A percentile compares a stretch with the other conserved stretches of the same genome.
Evolutionary conservation across 495 filamentous ascomycete genomes (phyloP).

Genomic region (Hypoxylon cercidicola): DNA sequence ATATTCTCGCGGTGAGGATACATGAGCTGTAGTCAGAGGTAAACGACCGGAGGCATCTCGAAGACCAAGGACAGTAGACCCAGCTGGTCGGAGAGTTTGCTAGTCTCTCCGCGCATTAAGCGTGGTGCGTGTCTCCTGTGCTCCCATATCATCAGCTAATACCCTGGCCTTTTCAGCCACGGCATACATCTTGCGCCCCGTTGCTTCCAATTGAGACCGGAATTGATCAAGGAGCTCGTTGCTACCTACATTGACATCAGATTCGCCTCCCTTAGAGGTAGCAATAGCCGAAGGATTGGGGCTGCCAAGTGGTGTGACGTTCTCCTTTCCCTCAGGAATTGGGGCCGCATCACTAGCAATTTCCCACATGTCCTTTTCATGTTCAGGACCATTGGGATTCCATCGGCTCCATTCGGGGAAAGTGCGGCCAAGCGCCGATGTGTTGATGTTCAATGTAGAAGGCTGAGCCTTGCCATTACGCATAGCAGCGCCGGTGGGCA

Average conservation of each 20-base stretch:
- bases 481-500: constrained; percentile 31
- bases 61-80: background rate
- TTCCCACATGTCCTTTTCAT: constrained; percentile 36
- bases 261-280: constrained; percentile 28
- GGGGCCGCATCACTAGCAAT: constrained; percentile 27
- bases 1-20: background rate
- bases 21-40: background rate
- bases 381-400: constrained; percentile 36
- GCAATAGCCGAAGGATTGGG: constrained; percentile 24
- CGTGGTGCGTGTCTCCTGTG: constrained; percentile 3
- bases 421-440: constrained; percentile 68
- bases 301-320: constrained; percentile 47
- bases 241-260: constrained; percentile 25
- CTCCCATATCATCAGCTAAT: background rate
- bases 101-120: background rate
- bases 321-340: constrained; percentile 49
- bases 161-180: background rate
- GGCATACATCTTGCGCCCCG: background rate
- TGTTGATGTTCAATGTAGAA: constrained; percentile 59
- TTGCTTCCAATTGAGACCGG: background rate
- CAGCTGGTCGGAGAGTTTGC: background rate
- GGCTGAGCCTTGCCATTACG: constrained; percentile 25
- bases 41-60: background rate
- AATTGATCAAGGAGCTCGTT: background rate
- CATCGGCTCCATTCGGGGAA: constrained; percentile 68